Base-by-base conservation (phyloP, 345 rosid species). In the Acer yangbiense region DNA sequence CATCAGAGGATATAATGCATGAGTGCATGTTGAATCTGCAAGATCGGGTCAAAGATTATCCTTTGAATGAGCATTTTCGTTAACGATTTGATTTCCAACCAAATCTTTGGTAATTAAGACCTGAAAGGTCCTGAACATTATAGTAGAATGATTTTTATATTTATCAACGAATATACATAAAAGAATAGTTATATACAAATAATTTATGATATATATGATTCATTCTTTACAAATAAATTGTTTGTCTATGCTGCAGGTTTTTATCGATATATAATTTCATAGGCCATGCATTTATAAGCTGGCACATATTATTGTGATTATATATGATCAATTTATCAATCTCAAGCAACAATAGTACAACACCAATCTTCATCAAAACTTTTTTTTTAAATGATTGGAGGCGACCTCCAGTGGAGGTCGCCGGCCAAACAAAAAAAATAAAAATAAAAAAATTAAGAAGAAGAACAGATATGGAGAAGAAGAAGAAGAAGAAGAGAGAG, bases 21-120 rank as follows among this genome's bases (percentile, higher is more conserved):
- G 27, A 50, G 71, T 58, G 48, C 55, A 20, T 5, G 82, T 67
- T 82, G 78, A 73, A 85, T 76, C 79, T 73, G 70, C 71, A 77
- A 80, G 83, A 88, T 35, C 72, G 43, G 87, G 93, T 88, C 91
- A 90, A 90, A 86, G 91, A 88, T 88, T 73, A 64, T 78, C 68
- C 65, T 82, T 84, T 83, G 90, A 88, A 86, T 43, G 35, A 65
- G 21, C n/a, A 50, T 44, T 27, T 65, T 65, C 21, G 55, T 79
- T 71, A 25, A 76, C 52, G 68, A 62, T 25, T 68, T 46, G 46
- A 78, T 67, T 77, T 77, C 78, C 48, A 48, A 79, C 83, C 63
- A 50, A 75, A 74, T 73, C 81, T 68, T 66, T 67, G 65, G 50
- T 50, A 35, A 35, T 35, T 35, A 35, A 35, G 39, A 35, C 39